Evolutionary conservation across 306 rosid species (phyloP), one percentile per base, ranked within the genome.

Genomic region (Sechiopsis laciniata): DNA sequence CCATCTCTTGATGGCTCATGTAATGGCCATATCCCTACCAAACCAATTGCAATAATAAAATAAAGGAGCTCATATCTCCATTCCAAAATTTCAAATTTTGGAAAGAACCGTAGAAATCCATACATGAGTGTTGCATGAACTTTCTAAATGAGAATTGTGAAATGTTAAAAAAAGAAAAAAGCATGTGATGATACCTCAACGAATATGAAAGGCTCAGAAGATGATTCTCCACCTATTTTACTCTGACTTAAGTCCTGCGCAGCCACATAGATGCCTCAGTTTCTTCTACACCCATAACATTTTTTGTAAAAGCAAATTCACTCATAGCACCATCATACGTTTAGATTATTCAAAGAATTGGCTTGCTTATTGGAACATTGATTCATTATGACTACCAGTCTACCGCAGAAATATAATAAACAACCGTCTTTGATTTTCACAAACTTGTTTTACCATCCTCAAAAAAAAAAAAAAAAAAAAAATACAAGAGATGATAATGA

Each of bases 1-100:
- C 77, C 85, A 82, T 77, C 77, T 85, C 83, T 55, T 85, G 85
- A 71, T 76, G 74, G 79, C 77, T 78, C 37, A 80, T 82, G 77
- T 88, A 92, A 77, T 92, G 98, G 2, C 98, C 98, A 52, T 85
- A 90, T 61, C 96, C 98, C 98, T 92, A 85, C 20, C 46, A 50
- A 64, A 51, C n/a, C n/a, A n/a, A n/a, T n/a, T n/a, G 10, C 13
- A 63, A 56, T 57, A 51, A 37, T 5, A 3, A 55, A 55, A 24
- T 3, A 4, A 55, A 68, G 37, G 55, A 74, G 24, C 37, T 73
- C n/a, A 42, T 35, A 53, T 14, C 24, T 45, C 10, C 55, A 68
- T 48, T 16, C 56, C 20, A 51, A 50, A 70, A 21, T 50, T 50
- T 48, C 5, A 13, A 7, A 15, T 56, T 5, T 37, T 10, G 3